Evolutionary conservation across 2,329 filamentous ascomycete species (phyloP), one percentile per base, ranked within the genome.

Genomic region (Aureobasidium sp.): DNA sequence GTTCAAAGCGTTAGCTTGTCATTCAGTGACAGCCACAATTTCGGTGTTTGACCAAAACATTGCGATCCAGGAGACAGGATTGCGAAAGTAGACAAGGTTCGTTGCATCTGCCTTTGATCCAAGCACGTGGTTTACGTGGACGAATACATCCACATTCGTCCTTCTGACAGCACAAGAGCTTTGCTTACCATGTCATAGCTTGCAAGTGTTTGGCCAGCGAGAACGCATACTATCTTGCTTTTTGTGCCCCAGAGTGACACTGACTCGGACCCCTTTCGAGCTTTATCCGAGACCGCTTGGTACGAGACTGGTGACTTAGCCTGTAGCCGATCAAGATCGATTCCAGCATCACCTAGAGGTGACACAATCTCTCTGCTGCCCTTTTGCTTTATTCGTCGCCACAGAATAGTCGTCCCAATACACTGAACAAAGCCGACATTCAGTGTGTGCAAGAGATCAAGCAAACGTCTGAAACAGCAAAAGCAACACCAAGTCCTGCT

Each of bases 381-480:
- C 51, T 36, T 52, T 34, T 22, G 53, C 53, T 59, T 63, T 53
- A 49, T 51, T 34, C 53, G 8, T 53, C 31, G 20, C 45, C 44
- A 51, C 53, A 34, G 3, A 37, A 39, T 39, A 59, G 29, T 45
- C 29, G 52, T 53, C 15, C 34, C 61, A 36, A 58, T 42, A 36
- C 37, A 14, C 49, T 48, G 39, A 11, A 52, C 55, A 63, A 51
- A 63, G 49, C 39, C 45, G 41, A 37, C 34, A 22, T 27, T 31
- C 20, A 27, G 51, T 45, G 34, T 22, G 20, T 41, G 17, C 42
- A 55, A 34, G 15, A 36, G 9, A 42, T 45, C 25, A 25, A 63
- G 62, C 62, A 63, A 63, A 56, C 62, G 39, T 44, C 62, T 49
- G 62, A 63, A 49, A 63, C 62, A 63, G 56, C 62, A 60, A 63